Evolutionary conservation across 805 yeast genomes (phyloP), one percentile per base, ranked within the genome.

Genomic region (Cyberlindnera nakhonratchasimensis): DNA sequence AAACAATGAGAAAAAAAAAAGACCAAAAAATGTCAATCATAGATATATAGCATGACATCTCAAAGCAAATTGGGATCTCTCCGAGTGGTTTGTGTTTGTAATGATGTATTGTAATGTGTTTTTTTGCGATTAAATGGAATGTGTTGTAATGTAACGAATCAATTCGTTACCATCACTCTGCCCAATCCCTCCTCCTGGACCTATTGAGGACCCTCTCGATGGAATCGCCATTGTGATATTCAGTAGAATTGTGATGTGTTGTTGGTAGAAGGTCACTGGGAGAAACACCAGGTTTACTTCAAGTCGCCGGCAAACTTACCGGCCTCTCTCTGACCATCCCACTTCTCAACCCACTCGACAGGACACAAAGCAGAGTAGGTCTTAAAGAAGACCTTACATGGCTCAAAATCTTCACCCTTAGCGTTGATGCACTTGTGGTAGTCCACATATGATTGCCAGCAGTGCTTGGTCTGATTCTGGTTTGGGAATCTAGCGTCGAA

Each of bases 341-440:
- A 86, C 64, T 71, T 83, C 61, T 80, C 89, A 53, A 82, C 75
- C 95, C 95, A 86, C 56, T 81, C 84, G 43, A 77, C 72, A 46
- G 95, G 95, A 65, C 95, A 86, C 61, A 86, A 74, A 19, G 96
- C 79, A 58, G 84, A 79, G 77, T 77, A 93, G 43, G 97, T 87
- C 70, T 79, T 84, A 81, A 79, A 86, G 75, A 93, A 93, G 59
- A 86, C 90, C 71, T 89, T 78, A 72, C 99, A 93, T 63, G 98
- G 98, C 60, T 90, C 96, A 64, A 93, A 93, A 50, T 90, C 98
- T 72, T 91, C 97, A 64, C 99, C 99, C 74, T 91, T 91, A 55
- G 90, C 88, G 62, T 82, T 85, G 65, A 93, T 80, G 76, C 99
- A 93, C 71, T 89, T 90, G 83, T 86, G 93, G 81, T 91, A 93